Evolutionary conservation across 306 rosid species (phyloP).

Genomic region (Styphnolobium japonicum): DNA sequence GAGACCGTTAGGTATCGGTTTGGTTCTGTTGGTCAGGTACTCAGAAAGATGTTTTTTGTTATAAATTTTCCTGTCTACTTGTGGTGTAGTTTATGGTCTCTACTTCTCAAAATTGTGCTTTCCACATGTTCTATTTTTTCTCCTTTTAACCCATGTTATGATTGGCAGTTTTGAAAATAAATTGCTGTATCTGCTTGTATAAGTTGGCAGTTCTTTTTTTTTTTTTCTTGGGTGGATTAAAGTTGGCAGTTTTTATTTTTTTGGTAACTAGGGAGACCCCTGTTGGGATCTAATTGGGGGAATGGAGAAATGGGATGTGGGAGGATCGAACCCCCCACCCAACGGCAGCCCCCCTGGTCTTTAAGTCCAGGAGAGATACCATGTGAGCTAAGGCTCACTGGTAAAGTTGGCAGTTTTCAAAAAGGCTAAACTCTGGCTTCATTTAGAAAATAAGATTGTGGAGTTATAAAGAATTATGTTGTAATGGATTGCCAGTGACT

Average conservation of each 20-base stretch:
- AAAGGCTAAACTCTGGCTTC: no score
- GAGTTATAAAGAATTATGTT: not conserved
- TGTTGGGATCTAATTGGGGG: no score
- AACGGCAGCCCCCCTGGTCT: no score
- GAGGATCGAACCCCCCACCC: no score
- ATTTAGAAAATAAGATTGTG: not conserved
- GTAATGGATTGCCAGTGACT: constrained; percentile 8
- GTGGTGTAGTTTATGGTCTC: not conserved
- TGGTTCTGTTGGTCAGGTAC: constrained; percentile 99
- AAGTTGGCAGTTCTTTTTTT: no score
- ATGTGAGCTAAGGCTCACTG: no score
- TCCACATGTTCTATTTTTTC: not conserved
- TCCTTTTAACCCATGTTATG: not conserved
- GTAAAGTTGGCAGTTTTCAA: no score
- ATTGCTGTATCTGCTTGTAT: not conserved
- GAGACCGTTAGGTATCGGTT: constrained; percentile 73
- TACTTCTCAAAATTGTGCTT: constrained; percentile 1
- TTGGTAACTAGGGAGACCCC: no score
- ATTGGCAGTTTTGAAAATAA: not conserved
- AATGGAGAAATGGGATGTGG: no score
- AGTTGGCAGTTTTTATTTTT: no score
- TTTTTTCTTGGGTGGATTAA: no score
- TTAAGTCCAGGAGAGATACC: no score
- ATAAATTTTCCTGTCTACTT: not conserved
- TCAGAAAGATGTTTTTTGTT: not conserved